These are phyloP conservation scores for Teratosphaeria viscida DNA, from an alignment of 2,329 filamentous ascomycete genomes.

Conservation along the genomic window DNA sequence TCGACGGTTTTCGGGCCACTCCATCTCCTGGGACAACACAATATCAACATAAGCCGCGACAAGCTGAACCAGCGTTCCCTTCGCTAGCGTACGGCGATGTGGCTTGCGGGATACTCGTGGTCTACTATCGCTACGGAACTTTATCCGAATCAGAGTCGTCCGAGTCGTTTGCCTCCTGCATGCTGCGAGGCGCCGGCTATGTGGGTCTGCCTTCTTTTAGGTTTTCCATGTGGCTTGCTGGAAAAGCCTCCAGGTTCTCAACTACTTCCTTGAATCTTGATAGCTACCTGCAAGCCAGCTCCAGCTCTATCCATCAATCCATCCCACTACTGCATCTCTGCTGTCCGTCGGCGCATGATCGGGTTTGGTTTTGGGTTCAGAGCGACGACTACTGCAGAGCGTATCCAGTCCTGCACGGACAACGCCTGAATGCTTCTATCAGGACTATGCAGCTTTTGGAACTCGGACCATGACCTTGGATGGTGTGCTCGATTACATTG, in stretches of 20 bases:
- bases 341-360: background rate
- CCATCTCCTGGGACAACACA: no score
- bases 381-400: background rate
- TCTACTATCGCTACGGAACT: background rate
- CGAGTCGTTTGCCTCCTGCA: background rate
- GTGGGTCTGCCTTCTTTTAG: background rate
- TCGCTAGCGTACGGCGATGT: background rate
- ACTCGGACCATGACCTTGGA: no score
- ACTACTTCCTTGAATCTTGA: background rate
- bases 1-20: background rate
- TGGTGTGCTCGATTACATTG: no score
- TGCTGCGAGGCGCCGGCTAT: background rate
- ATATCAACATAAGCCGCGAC: no score
- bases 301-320: background rate
- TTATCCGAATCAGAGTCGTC: background rate
- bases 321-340: background rate
- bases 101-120: background rate
- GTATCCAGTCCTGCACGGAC: no score
- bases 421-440: no score
- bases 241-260: background rate
- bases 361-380: background rate
- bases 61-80: background rate
- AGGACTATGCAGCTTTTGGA: no score
- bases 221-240: no score
- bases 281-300: background rate